Conservation (phyloP, 441 rosid species). For the Capsella rubella region DNA sequence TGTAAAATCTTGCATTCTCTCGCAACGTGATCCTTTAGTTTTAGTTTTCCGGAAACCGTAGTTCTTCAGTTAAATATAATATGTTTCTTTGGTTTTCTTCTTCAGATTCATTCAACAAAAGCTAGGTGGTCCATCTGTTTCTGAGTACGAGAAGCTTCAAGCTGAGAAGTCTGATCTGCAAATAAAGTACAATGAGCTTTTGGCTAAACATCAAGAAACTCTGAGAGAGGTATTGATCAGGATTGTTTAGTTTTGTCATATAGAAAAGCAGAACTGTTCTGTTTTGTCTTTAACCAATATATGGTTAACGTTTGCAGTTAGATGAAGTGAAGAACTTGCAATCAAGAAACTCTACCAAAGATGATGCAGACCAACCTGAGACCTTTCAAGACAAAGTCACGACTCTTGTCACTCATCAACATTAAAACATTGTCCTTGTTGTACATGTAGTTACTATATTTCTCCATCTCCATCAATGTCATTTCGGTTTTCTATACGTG, state of each 20-base stretch:
- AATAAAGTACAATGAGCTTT: slow-evolving; percentile 71
- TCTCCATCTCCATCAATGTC: not conserved
- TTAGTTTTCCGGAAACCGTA: not conserved
- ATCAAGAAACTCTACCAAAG: slow-evolving; percentile 40
- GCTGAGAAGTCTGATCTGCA: slow-evolving; percentile 75
- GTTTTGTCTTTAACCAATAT: not conserved
- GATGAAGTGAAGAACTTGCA: slow-evolving; percentile 43
- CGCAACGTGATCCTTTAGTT: not conserved
- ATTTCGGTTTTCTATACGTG: not conserved
- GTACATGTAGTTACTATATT: slow-evolving; percentile 5
- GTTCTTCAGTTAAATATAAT: slow-evolving; percentile 1
- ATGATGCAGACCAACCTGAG: slow-evolving; percentile 11
- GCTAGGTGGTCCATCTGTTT: slow-evolving; percentile 77
- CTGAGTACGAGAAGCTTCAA: slow-evolving; percentile 85
- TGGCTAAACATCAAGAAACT: slow-evolving; percentile 66
- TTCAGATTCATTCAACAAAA: slow-evolving; percentile 81
- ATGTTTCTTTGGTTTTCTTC: not conserved
- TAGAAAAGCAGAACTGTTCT: not conserved
- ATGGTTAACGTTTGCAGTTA: slow-evolving; percentile 31
- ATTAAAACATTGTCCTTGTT: slow-evolving; percentile 8
- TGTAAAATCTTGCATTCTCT: not conserved
- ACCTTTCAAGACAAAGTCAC: slow-evolving; percentile 19
- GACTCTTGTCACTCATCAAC: slow-evolving; percentile 13
- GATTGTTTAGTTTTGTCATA: not conserved
- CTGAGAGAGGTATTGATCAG: slow-evolving; percentile 63